Conservation (phyloP, 108 stramenopile species). For the Aurantiochytrium sp. region DNA sequence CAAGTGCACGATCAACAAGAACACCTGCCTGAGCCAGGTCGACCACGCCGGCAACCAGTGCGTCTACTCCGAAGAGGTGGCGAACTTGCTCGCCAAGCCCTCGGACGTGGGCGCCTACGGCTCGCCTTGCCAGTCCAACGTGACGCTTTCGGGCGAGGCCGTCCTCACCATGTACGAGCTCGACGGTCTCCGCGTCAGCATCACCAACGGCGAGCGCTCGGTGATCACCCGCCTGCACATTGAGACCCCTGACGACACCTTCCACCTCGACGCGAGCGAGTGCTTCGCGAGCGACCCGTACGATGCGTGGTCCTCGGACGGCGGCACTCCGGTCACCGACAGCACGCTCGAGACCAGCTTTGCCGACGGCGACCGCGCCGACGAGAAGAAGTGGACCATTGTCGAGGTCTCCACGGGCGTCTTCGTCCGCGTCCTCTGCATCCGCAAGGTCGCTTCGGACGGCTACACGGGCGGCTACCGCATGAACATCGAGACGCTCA, state of each 20-base stretch:
- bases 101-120: constrained; percentile 19
- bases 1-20: neutral
- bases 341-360: neutral
- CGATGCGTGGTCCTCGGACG: neutral
- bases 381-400: neutral
- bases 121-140: constrained; percentile 22
- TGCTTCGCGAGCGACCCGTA: neutral
- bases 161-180: neutral
- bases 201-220: constrained; percentile 11
- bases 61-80: neutral
- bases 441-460: neutral
- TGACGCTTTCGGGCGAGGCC: neutral
- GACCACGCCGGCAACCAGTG: constrained; percentile 28
- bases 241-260: neutral
- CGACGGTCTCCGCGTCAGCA: neutral
- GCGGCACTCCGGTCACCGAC: neutral
- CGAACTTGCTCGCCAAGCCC: neutral
- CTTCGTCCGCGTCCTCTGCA: neutral
- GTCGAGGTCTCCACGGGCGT: neutral
- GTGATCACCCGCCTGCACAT: neutral
- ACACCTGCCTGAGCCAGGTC: neutral
- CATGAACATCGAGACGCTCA: constrained; percentile 1
- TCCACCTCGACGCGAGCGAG: neutral
- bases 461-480: constrained; percentile 16
- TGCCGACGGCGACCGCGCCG: neutral